Evolutionary conservation across 768 basidiomycete species (phyloP), one percentile per base, ranked within the genome.

Genomic region (Suillus spraguei): DNA sequence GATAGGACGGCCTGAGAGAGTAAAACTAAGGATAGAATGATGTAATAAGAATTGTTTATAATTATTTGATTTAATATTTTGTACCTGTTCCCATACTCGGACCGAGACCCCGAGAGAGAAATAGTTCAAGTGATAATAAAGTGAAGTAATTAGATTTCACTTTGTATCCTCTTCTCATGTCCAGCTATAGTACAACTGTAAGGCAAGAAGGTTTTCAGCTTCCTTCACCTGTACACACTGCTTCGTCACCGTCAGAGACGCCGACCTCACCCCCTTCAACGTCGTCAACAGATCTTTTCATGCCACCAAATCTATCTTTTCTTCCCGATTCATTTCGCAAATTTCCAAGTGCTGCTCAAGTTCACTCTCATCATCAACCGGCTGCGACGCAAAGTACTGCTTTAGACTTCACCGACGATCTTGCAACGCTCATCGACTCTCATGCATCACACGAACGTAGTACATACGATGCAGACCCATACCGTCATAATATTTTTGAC

Each of bases 191-290:
- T 9, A 63, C 72, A 3, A 67, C 74, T 63, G 72, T 91, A 66
- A 80, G 89, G 64, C 87, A 89, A 71, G 87, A 91, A 77, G 91
- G 91, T 68, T 92, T 92, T 73, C 87, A 90, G 65, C 69, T 87
- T 41, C 83, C 85, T 24, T 80, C 80, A 54, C 81, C 85, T 28
- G 72, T 79, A 6, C 71, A 71, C 42, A 74, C 72, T 1, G 59
- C 47, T 32, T 47, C 74, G 0, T 70, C 74, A 28, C 47, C 65
- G 2, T 52, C 63, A 35, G 60, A 67, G 9, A 65, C 58, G 38
- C 70, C 68, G 67, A 76, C 65, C 64, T 75, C 41, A 55, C 76
- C 66, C 61, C 67, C 68, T 60, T 64, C 68, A 64, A 68, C 73
- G 65, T 67, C 69, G 64, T 70, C 72, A 62, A 70, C 63, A 64